Conservation (phyloP, 2,329 filamentous ascomycete species). For the Penicillium capsulatum region DNA sequence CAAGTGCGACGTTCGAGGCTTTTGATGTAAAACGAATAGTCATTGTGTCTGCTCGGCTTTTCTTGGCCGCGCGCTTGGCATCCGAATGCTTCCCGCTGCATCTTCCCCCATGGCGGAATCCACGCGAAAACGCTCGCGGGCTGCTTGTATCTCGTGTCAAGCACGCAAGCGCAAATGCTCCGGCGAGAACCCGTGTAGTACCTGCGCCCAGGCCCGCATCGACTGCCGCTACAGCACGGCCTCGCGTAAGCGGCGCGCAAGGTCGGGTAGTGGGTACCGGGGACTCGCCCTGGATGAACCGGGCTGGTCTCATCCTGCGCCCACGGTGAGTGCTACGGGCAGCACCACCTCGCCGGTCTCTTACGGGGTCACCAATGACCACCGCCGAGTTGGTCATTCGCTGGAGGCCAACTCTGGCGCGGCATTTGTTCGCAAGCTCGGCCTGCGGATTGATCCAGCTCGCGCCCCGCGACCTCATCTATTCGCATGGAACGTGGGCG, state of each 20-base stretch:
- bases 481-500: constrained; percentile 54
- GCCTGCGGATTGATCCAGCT: constrained; percentile 51
- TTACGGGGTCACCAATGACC: constrained; percentile 1
- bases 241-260: constrained; percentile 30
- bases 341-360: constrained; percentile 11
- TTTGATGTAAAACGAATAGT: background rate
- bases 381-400: constrained; percentile 27
- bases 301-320: constrained; percentile 3
- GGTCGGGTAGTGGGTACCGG: constrained; percentile 17
- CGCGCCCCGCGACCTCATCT: constrained; percentile 52
- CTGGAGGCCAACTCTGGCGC: constrained; percentile 57
- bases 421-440: constrained; percentile 53
- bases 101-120: constrained; percentile 26
- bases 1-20: no score
- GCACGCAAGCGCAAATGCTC: constrained; percentile 57
- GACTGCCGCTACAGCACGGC: constrained; percentile 47
- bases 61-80: background rate
- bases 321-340: constrained; percentile 1
- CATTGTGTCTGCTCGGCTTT: background rate
- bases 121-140: constrained; percentile 39
- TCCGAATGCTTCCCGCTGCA: background rate
- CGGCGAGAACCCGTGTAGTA: constrained; percentile 50
- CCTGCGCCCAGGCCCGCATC: constrained; percentile 53
- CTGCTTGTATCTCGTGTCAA: constrained; percentile 51
- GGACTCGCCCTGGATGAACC: constrained; percentile 13